phyloP scores from a whole-genome alignment of 2,329 filamentous ascomycete species.

The Colletotrichum destructivum region DNA sequence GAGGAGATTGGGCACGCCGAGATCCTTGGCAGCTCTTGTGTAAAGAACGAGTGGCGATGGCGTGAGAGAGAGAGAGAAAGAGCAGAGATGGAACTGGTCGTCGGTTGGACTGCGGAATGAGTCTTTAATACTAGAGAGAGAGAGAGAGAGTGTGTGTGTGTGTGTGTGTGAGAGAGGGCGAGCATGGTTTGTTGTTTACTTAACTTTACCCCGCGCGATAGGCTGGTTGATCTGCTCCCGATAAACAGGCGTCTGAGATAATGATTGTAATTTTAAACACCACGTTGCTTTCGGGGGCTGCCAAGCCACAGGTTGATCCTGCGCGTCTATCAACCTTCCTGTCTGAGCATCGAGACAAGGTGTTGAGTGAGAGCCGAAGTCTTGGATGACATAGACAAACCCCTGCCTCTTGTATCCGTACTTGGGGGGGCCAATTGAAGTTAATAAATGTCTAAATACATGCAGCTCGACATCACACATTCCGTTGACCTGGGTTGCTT shows the following conservation, averaged over 20 bases:
- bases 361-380: not conserved
- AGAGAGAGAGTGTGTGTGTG: no score
- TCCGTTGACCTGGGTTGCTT: not conserved
- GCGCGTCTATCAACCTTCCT: conserved; percentile 41
- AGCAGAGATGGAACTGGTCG: conserved; percentile 9
- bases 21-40: not conserved
- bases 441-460: no score
- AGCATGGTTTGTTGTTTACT: conserved; percentile 36
- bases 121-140: not conserved
- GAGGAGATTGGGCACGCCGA: not conserved
- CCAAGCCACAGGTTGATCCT: conserved; percentile 33
- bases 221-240: conserved; percentile 17
- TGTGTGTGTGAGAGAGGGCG: no score
- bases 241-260: conserved; percentile 32
- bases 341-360: conserved; percentile 28
- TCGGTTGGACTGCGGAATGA: not conserved
- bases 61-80: not conserved
- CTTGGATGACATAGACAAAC: not conserved
- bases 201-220: conserved; percentile 41
- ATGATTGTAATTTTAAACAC: not conserved
- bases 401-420: no score
- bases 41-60: conserved; percentile 9
- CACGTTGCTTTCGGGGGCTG: conserved; percentile 22
- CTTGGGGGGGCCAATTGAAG: not conserved
- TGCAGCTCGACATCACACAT: not conserved